Conservation (phyloP, 163 green algal genomes). For the Chloromonas sp. region DNA sequence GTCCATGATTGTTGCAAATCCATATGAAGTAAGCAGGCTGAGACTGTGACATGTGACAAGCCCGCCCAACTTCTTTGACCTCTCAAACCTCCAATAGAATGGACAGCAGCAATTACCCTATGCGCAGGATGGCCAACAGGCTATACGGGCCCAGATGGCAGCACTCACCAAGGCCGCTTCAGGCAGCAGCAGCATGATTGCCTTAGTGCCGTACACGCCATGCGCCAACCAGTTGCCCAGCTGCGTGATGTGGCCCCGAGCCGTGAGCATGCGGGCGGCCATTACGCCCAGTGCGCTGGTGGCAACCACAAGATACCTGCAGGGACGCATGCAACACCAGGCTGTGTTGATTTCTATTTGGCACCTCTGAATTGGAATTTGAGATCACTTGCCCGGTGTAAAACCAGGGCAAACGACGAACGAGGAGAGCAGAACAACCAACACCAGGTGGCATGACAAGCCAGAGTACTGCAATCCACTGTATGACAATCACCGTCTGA, state of each 20-base stretch:
- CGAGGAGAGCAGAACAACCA: too few species aligned
- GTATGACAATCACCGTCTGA: too few species aligned
- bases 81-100: too few species aligned
- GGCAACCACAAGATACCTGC: conserved; percentile 65
- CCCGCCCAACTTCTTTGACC: too few species aligned
- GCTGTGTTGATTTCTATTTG: not conserved
- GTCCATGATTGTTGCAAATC: too few species aligned
- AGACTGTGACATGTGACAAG: too few species aligned
- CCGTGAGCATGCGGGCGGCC: conserved; percentile 18
- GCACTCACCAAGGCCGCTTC: conserved; percentile 46
- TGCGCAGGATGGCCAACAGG: too few species aligned
- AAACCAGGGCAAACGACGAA: not conserved
- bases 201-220: conserved; percentile 76
- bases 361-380: not conserved
- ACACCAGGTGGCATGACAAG: not conserved
- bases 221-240: conserved; percentile 50
- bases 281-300: conserved; percentile 57
- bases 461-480: not conserved
- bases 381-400: not conserved
- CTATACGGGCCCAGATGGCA: too few species aligned
- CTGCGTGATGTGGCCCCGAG: conserved; percentile 12
- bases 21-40: too few species aligned
- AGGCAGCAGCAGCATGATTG: conserved; percentile 82
- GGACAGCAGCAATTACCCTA: too few species aligned
- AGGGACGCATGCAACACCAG: not conserved